Conservation (phyloP, 495 filamentous ascomycete species). For the Astrothelium subdiscretum region DNA sequence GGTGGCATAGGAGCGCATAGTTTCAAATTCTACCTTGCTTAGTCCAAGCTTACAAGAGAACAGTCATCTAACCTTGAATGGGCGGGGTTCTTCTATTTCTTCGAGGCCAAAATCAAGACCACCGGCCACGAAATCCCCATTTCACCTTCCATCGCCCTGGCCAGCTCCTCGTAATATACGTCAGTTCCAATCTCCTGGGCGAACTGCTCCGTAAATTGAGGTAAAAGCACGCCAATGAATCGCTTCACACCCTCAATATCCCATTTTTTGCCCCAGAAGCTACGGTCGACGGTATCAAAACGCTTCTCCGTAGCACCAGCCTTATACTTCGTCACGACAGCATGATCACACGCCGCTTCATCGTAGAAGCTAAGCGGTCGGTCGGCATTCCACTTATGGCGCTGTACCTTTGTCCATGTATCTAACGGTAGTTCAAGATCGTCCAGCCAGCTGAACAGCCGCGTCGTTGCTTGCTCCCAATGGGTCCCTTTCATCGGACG, state of each 20-base stretch:
- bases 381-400: background rate
- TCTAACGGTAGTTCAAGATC: background rate
- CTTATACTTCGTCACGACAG: background rate
- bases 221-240: background rate
- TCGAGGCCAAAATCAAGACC: background rate
- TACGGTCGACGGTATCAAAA: background rate
- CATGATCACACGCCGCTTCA: background rate
- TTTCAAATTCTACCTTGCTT: no score
- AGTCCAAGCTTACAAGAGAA: no score
- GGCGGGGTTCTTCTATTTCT: background rate
- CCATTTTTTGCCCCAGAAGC: background rate
- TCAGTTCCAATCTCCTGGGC: background rate
- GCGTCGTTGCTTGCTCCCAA: background rate
- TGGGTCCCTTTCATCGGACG: background rate
- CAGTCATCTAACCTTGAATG: no score
- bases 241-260: background rate
- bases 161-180: background rate
- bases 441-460: background rate
- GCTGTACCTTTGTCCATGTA: background rate
- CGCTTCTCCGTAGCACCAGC: background rate
- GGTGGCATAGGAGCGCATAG: background rate
- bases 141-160: background rate
- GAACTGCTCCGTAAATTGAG: background rate
- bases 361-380: background rate
- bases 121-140: background rate